Evolutionary conservation across 2,329 filamentous ascomycete species (phyloP), one percentile per base, ranked within the genome.

Genomic region (Penicillium sp.): DNA sequence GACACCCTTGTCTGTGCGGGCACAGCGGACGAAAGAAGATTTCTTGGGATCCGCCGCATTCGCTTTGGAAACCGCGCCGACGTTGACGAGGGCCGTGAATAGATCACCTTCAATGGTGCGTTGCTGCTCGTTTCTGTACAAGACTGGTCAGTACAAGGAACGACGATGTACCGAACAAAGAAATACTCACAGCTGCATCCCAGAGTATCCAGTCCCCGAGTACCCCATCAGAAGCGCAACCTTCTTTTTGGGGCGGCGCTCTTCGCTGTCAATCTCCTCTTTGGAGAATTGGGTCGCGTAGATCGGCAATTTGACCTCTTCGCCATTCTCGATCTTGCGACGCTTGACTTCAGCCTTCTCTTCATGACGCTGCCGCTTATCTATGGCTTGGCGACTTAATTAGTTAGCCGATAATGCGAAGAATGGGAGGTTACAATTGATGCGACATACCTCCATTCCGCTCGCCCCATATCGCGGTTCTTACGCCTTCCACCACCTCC

Each of bases 1-100:
- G 2, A 97, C 93, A 52, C 94, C 94, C 79, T 97, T 99, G 77
- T 99, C 94, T 0, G 94, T 99, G 60, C 94, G 84, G 4, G 94
- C 94, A 73, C 94, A 99, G 61, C 94, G 88, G 51, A 96, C 90
- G 45, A 99, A 83, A 50, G 91, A 92, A 2, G 91, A 96, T 75
- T 99, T 99, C 74, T 95, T 96, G 4, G 93, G 94, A 70, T 99
- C 94, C 65, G 96, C 87, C 23, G 94, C 94, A 70, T 99, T 99
- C 59, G 91, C 91, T 74, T 97, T 97, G 46, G 92, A 95, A 58
- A 99, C 96, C 38, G 94, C 92, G 18, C 92, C 90, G 3, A 94
- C 92, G 3, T 86, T 85, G 59, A 99, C 88, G 65, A 99, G 93
- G 3, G 94, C 94, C 32, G 86, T 84, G 77, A 99, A 99, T 3